Evolutionary conservation across 495 filamentous ascomycete genomes (phyloP).

Genomic region (Lasiosphaeria hispida): DNA sequence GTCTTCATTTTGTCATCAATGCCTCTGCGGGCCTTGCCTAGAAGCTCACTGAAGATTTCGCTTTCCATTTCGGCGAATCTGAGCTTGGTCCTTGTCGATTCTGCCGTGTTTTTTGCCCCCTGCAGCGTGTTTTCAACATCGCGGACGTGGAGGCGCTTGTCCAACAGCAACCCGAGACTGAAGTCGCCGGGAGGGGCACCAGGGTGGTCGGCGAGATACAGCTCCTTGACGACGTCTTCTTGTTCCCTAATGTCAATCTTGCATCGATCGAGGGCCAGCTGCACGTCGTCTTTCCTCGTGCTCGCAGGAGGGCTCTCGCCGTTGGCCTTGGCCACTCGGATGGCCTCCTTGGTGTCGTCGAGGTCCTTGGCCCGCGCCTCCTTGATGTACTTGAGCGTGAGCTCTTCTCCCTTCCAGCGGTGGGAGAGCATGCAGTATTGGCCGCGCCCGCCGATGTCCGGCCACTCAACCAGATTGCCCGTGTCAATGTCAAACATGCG

Average conservation of each 20-base stretch:
- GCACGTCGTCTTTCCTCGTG: conserved; percentile 13
- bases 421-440: conserved; percentile 49
- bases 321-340: neutral
- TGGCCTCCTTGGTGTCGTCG: conserved; percentile 10
- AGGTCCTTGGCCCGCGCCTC: conserved; percentile 14
- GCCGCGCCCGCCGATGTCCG: conserved; percentile 27
- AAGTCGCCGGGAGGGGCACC: neutral
- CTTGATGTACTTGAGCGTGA: conserved; percentile 37
- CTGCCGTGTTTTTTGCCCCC: conserved; percentile 9
- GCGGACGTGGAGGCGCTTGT: conserved; percentile 6
- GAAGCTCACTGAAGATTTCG: conserved; percentile 13
- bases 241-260: conserved; percentile 25
- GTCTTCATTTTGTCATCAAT: neutral
- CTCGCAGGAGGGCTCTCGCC: too few species aligned
- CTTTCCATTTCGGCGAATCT: conserved; percentile 21
- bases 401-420: conserved; percentile 46
- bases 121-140: conserved; percentile 5
- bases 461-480: conserved; percentile 35
- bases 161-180: conserved; percentile 8
- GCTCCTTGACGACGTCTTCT: conserved; percentile 19
- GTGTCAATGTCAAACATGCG: conserved; percentile 50
- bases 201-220: neutral
- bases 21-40: conserved; percentile 6
- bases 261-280: conserved; percentile 24
- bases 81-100: conserved; percentile 9